Evolutionary conservation across 176 grass and related monocot genomes (phyloP), one percentile per base, ranked within the genome.

Genomic region (Otatea glauca): DNA sequence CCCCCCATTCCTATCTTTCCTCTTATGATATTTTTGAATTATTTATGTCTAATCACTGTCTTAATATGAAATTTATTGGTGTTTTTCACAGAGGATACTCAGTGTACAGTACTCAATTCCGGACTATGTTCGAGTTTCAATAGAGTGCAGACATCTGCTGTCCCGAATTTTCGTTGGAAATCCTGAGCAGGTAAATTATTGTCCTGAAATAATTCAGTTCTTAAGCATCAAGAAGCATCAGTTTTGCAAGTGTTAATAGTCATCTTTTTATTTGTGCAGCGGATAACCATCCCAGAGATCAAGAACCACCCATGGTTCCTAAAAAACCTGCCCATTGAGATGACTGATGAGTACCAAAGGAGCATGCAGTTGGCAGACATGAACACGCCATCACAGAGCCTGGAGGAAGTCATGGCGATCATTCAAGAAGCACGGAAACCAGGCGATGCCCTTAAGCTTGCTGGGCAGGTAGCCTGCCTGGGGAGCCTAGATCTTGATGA

Each of bases 291-390:
- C 72, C 86, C 91, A 25, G 94, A 97, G 85, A 97, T 94, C 43
- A 97, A 97, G 78, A 92, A 79, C 37, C 91, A 97, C 65, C 89
- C 94, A 66, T 97, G 94, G 94, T 97, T 97, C 82, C 77, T 92
- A 29, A 94, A 92, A 79, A 97, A 93, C 79, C 90, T 97, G 74
- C 94, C 94, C 1, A 58, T 90, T 2, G 94, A 97, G 84, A 88
- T 97, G 77, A 90, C 87, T 0, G 94, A 97, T 12, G 91, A 88
- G 42, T 92, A 92, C 62, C 94, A 92, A 59, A 79, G 34, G 63
- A 44, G 42, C 29, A 55, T 89, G 70, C 82, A 92, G 77, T 48
- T 78, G 75, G 50, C 62, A 3, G 83, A 86, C 67, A 76, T 63
- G 60, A 91, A 88, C 49, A 71, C 58, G 1, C 56, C 68, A 7